These are phyloP conservation scores for Strigomonas galati DNA, from an alignment of 208 protist genomes.

Conservation along the genomic window DNA sequence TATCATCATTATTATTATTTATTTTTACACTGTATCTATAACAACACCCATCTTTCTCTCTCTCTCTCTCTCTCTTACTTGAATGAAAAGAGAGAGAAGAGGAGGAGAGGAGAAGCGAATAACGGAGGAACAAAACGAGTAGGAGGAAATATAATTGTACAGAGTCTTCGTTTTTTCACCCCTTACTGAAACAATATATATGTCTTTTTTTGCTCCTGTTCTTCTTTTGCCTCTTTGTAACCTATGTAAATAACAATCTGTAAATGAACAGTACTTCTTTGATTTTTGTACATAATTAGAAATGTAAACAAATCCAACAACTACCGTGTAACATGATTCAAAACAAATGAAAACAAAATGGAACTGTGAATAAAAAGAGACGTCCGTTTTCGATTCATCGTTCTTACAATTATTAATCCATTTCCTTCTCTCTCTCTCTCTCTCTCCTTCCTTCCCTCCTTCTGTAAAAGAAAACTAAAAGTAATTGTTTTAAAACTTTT, in stretches of 20 bases:
- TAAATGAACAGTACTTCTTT: background rate
- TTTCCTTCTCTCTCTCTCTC: background rate
- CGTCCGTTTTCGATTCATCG: background rate
- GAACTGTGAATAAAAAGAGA: conserved; percentile 7
- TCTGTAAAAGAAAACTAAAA: conserved; percentile 7
- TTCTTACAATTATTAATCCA: no score
- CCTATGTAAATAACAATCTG: background rate
- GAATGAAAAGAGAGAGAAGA: no score
- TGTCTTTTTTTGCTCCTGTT: conserved; percentile 1
- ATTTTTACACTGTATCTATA: no score
- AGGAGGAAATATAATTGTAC: no score
- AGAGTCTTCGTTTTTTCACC: no score
- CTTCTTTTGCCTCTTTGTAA: conserved; percentile 6
- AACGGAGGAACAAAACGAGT: no score
- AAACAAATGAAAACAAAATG: background rate
- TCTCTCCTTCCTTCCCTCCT: conserved; percentile 5
- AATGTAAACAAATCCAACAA: background rate
- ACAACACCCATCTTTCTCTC: no score
- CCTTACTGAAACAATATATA: no score
- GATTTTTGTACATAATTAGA: background rate
- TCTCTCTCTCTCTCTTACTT: no score
- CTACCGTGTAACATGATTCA: background rate
- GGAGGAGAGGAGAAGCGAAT: no score
- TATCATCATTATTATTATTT: no score
- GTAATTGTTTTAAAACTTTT: background rate